A percentile compares a stretch with the other conserved stretches of the same genome.
These are phyloP conservation scores for Kazachstania kunashirensis DNA, from an alignment of 805 yeast genomes.

Conservation along the genomic window DNA sequence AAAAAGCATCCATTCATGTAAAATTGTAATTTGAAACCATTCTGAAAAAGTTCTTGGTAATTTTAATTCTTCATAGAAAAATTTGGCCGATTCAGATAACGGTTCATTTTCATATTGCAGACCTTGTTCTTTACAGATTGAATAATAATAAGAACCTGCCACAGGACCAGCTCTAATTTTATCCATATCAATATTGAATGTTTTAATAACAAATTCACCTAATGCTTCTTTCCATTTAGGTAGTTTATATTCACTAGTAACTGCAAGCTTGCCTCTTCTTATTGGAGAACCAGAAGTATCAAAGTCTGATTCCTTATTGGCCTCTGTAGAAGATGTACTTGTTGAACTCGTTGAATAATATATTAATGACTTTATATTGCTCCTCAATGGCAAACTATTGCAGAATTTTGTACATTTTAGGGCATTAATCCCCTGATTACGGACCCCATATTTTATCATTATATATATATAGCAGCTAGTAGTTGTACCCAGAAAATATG, in stretches of 20 bases:
- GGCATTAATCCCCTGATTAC: no score
- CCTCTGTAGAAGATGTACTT: constrained; percentile 22
- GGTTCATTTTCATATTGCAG: constrained; percentile 66
- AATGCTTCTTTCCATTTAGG: constrained; percentile 45
- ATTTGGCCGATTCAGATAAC: constrained; percentile 61
- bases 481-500: no score
- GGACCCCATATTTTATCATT: no score
- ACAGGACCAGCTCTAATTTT: constrained; percentile 85
- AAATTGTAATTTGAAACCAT: constrained; percentile 86
- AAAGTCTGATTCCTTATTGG: background rate
- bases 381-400: no score
- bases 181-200: constrained; percentile 80
- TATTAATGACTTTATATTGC: no score
- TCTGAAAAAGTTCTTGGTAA: constrained; percentile 85
- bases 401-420: no score
- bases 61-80: constrained; percentile 75
- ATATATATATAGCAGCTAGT: no score
- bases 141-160: constrained; percentile 82
- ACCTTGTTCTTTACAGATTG: constrained; percentile 80
- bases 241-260: constrained; percentile 31
- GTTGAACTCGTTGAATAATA: no score
- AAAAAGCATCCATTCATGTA: constrained; percentile 89
- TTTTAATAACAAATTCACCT: constrained; percentile 54
- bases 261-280: constrained; percentile 22
- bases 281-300: constrained; percentile 19